These are phyloP conservation scores for Aspergillus sojae DNA, from an alignment of 2,329 filamentous ascomycete genomes.

Conservation along the genomic window DNA sequence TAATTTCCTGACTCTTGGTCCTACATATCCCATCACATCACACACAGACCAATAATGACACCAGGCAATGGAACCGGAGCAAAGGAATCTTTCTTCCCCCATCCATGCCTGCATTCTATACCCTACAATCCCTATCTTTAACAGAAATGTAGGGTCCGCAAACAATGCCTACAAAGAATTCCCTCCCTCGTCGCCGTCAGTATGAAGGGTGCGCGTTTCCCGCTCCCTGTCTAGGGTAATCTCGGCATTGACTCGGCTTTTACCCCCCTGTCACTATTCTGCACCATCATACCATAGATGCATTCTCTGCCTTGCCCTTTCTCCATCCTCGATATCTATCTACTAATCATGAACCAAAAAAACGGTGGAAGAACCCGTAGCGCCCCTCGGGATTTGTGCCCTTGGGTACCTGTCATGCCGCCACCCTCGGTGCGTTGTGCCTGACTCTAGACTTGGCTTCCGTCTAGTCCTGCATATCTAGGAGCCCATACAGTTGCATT, in stretches of 20 bases:
- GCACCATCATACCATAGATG: slow-evolving; percentile 4
- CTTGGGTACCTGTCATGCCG: background rate
- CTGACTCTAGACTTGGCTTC: background rate
- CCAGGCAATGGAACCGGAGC: background rate
- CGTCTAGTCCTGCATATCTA: background rate
- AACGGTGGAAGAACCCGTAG: background rate
- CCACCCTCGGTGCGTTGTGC: background rate
- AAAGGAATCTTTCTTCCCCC: background rate
- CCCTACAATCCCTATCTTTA: background rate
- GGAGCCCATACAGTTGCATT: no score
- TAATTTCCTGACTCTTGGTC: background rate
- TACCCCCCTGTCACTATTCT: background rate
- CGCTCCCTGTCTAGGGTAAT: background rate
- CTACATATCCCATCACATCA: background rate
- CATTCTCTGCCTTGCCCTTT: background rate
- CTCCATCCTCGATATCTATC: background rate
- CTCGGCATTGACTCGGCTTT: background rate
- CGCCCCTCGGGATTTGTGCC: background rate
- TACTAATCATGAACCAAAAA: background rate
- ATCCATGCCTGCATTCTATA: background rate
- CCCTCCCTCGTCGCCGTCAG: background rate
- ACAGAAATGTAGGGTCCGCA: background rate
- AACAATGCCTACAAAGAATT: background rate
- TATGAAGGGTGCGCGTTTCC: background rate
- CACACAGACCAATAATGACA: background rate